Percentiles rank a stretch among this genome's conserved stretches.
Conservation (phyloP, 2,329 filamentous ascomycete species). For the Hymenoscyphus fructigenus region DNA sequence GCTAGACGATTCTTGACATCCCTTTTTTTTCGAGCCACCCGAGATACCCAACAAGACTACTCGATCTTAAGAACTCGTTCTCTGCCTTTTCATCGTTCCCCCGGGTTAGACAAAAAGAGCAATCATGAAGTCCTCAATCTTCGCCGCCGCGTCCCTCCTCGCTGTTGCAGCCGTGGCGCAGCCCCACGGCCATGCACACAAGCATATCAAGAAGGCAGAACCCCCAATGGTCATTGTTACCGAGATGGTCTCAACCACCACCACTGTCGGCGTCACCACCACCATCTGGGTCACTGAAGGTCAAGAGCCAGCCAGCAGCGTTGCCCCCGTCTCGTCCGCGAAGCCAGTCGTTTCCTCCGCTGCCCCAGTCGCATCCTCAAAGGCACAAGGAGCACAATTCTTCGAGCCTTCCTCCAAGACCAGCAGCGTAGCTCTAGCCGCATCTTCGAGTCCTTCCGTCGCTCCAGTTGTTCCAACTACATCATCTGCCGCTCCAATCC, state of each 20-base stretch:
- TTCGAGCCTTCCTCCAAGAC: conserved; percentile 29
- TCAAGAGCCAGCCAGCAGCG: conserved; percentile 8
- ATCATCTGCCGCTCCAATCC: neutral
- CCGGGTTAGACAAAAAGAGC: conserved; percentile 3
- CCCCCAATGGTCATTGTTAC: conserved; percentile 47
- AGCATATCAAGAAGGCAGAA: conserved; percentile 19
- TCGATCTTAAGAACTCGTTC: neutral
- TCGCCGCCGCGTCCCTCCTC: conserved; percentile 33
- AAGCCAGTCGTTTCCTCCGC: conserved; percentile 9
- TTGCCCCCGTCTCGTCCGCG: conserved; percentile 12
- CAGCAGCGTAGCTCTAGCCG: conserved; percentile 13
- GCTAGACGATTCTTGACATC: conserved; percentile 2
- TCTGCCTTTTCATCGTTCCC: neutral
- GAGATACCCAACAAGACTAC: neutral
- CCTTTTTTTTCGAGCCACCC: neutral
- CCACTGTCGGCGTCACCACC: conserved; percentile 42
- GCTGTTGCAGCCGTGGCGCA: conserved; percentile 34
- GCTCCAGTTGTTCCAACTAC: neutral
- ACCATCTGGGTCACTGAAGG: conserved; percentile 44
- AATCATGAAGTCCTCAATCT: conserved; percentile 39
- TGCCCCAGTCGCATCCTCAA: conserved; percentile 1
- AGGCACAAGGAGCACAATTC: conserved; percentile 22
- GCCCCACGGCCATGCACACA: conserved; percentile 37
- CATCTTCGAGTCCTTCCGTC: conserved; percentile 16
- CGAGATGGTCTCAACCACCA: conserved; percentile 46